phyloP scores from a whole-genome alignment of 768 basidiomycete species.

The Pleurotus citrinopileatus region DNA sequence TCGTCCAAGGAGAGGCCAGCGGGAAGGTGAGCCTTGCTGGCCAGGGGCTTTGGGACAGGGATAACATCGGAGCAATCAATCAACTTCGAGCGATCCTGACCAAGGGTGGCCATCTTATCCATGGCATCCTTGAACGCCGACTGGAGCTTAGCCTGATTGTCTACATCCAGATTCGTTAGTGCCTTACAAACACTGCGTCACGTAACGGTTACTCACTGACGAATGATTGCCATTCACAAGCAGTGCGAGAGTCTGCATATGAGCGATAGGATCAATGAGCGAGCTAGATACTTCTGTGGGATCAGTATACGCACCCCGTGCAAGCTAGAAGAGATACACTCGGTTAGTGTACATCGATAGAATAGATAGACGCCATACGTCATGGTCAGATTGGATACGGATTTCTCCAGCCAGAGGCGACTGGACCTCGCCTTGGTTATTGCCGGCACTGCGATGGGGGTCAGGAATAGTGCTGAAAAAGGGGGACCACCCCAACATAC shows the following conservation, averaged over 20 bases:
- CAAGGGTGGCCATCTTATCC: constrained; percentile 28
- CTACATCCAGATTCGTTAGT: constrained; percentile 7
- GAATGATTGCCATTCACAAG: constrained; percentile 34
- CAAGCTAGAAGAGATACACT: constrained; percentile 13
- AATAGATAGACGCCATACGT: constrained; percentile 4
- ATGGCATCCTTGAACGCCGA: constrained; percentile 26
- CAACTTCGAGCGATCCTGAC: constrained; percentile 20
- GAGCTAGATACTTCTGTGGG: constrained; percentile 8
- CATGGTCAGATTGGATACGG: constrained; percentile 17
- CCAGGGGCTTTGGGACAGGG: constrained; percentile 15
- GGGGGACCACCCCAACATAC: constrained; percentile 14
- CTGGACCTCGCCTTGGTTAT: constrained; percentile 19
- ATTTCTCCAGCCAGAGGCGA: constrained; percentile 16
- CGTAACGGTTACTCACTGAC: constrained; percentile 18
- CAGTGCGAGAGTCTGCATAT: constrained; percentile 28
- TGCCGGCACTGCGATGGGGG: constrained; percentile 19
- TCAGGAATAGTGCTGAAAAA: constrained; percentile 10
- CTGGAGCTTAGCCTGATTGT: constrained; percentile 20
- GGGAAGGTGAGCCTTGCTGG: constrained; percentile 18
- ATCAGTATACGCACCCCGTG: constrained; percentile 14
- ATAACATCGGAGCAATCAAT: constrained; percentile 21
- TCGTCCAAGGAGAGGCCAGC: constrained; percentile 12
- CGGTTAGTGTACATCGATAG: neutral
- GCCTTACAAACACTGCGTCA: no score
- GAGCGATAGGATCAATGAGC: constrained; percentile 6